Conservation (phyloP, 495 filamentous ascomycete species). For the Clohesyomyces aquaticus region DNA sequence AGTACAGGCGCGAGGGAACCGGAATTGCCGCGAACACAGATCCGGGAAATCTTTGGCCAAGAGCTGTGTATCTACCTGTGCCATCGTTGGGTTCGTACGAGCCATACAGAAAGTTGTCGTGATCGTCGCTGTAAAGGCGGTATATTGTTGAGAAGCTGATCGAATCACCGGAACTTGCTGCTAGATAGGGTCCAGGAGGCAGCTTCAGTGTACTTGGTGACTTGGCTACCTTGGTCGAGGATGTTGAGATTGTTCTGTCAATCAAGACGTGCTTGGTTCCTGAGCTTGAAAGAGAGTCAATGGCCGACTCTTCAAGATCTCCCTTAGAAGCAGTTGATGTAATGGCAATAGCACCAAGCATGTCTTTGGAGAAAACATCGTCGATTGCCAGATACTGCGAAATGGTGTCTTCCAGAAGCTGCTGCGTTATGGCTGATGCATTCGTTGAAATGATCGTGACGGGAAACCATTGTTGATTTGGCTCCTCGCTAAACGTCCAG, state of each 20-base stretch:
- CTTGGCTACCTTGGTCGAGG: constrained; percentile 9
- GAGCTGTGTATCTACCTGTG: constrained; percentile 15
- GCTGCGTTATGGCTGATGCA: constrained; percentile 32
- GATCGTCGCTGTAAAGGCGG: constrained; percentile 38
- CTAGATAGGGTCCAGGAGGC: constrained; percentile 37
- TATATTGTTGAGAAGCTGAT: constrained; percentile 37
- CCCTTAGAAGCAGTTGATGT: constrained; percentile 1
- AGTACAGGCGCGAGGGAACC: constrained; percentile 42
- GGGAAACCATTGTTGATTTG: neutral
- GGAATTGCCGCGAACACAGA: neutral
- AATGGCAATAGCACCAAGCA: neutral
- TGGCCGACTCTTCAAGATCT: neutral
- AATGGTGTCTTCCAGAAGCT: neutral
- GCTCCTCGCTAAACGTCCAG: constrained; percentile 8
- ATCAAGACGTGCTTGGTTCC: constrained; percentile 7
- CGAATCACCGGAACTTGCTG: constrained; percentile 14
- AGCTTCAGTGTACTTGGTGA: constrained; percentile 14
- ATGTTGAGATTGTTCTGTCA: constrained; percentile 9
- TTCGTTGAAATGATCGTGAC: constrained; percentile 27
- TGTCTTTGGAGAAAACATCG: constrained; percentile 1
- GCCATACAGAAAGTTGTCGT: constrained; percentile 39
- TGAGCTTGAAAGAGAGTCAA: constrained; percentile 13
- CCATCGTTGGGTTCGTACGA: constrained; percentile 39
- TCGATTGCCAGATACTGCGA: constrained; percentile 1
- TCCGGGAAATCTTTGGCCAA: neutral